A percentile compares a stretch with the other conserved stretches of the same genome.
Conservation (phyloP, 768 basidiomycete species). For the Leccinum longicurvipes region DNA sequence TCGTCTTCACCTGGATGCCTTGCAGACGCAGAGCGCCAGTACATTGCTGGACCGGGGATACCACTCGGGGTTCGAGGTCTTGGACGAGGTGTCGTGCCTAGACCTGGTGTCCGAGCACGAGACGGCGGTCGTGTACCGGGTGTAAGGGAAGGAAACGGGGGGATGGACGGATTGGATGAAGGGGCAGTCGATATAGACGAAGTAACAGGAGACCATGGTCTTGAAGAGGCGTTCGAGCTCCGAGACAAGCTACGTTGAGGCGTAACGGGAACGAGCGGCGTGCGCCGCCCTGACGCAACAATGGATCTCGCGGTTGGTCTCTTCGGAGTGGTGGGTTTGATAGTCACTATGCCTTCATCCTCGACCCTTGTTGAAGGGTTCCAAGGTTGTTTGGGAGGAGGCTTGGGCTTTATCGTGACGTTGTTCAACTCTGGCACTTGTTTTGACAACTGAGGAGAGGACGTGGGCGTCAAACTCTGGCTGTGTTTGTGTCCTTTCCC, state of each 20-base stretch:
- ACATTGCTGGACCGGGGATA: conserved; percentile 63
- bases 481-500: conserved; percentile 67
- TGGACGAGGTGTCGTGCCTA: conserved; percentile 53
- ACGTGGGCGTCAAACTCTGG: conserved; percentile 68
- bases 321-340: conserved; percentile 50
- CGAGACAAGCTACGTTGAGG: conserved; percentile 66
- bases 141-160: conserved; percentile 29
- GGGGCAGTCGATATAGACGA: conserved; percentile 70
- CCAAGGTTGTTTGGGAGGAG: conserved; percentile 54
- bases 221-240: conserved; percentile 71
- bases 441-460: conserved; percentile 46
- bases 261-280: conserved; percentile 48
- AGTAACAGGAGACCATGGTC: conserved; percentile 77
- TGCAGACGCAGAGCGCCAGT: conserved; percentile 47
- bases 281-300: conserved; percentile 38
- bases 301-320: conserved; percentile 48
- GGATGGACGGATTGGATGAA: conserved; percentile 42
- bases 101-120: conserved; percentile 55
- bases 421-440: conserved; percentile 36
- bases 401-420: conserved; percentile 39
- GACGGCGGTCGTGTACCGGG: conserved; percentile 43
- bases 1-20: conserved; percentile 46
- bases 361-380: conserved; percentile 80
- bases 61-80: conserved; percentile 77
- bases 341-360: conserved; percentile 43